These are phyloP conservation scores for Beta vulgaris DNA, from an alignment of 148 eudicot species.

Conservation along the genomic window DNA sequence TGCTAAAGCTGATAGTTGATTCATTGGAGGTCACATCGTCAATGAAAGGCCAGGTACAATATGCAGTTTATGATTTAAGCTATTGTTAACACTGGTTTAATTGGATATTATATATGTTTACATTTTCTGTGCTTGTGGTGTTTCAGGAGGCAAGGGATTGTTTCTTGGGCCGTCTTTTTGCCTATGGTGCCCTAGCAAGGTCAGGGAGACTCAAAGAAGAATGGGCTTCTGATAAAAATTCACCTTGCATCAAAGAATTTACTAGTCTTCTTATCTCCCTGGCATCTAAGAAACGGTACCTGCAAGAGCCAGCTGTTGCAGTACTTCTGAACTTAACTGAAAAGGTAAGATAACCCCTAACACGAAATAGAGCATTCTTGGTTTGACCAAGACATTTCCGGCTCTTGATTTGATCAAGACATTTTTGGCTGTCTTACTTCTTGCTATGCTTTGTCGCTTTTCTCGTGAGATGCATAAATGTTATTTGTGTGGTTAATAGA, in stretches of 20 bases:
- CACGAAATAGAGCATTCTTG: not conserved
- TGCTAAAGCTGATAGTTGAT: constrained; percentile 69
- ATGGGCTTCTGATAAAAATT: constrained; percentile 44
- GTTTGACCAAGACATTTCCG: not conserved
- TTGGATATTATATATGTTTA: not conserved
- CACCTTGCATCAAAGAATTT: constrained; percentile 61
- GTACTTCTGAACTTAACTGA: constrained; percentile 61
- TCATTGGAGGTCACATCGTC: constrained; percentile 74
- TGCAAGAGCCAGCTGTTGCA: constrained; percentile 85
- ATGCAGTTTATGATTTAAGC: not conserved
- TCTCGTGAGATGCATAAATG: not conserved
- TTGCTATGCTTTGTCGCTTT: not conserved
- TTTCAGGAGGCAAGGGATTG: constrained; percentile 81
- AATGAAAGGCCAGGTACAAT: constrained; percentile 91
- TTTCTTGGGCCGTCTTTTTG: constrained; percentile 85
- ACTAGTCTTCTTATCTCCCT: constrained; percentile 49
- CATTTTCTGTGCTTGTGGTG: constrained; percentile 21
- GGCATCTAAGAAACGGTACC: constrained; percentile 75
- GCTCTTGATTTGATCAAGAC: not conserved
- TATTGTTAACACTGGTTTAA: constrained; percentile 6
- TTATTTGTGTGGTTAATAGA: not conserved
- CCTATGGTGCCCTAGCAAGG: constrained; percentile 81
- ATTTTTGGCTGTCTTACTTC: not conserved
- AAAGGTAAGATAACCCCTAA: constrained; percentile 44
- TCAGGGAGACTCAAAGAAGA: constrained; percentile 75